Evolutionary conservation across 805 yeast species (phyloP).

Genomic region (Candida nitratophila): DNA sequence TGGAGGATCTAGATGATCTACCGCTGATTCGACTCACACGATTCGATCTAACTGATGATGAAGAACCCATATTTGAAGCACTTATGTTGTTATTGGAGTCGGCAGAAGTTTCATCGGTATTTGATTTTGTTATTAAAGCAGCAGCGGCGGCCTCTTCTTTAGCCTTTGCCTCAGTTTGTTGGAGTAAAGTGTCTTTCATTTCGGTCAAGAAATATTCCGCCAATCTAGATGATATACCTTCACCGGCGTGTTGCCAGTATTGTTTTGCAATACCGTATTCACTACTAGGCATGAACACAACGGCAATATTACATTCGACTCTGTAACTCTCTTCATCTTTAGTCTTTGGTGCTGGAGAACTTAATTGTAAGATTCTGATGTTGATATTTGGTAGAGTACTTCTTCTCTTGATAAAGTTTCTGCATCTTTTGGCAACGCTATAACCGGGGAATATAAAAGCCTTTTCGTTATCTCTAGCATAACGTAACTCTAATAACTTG

Average conservation of each 20-base stretch:
- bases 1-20: conserved; percentile 1
- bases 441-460: conserved; percentile 75
- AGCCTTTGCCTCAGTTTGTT: conserved; percentile 14
- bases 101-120: conserved; percentile 7
- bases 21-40: conserved; percentile 2
- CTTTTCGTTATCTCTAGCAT: conserved; percentile 73
- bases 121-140: not conserved
- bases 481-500: conserved; percentile 50
- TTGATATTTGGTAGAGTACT: conserved; percentile 26
- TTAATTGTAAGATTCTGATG: conserved; percentile 63
- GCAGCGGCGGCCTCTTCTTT: conserved; percentile 6
- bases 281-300: conserved; percentile 64
- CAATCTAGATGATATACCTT: conserved; percentile 85
- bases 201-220: conserved; percentile 79
- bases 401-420: conserved; percentile 61
- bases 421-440: conserved; percentile 73
- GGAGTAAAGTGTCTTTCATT: conserved; percentile 35
- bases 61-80: not conserved
- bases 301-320: conserved; percentile 64
- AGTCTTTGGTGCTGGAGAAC: conserved; percentile 59
- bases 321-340: conserved; percentile 53
- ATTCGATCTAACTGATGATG: conserved; percentile 8
- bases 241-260: conserved; percentile 98
- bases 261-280: conserved; percentile 63
- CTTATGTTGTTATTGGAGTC: not conserved